phyloP scores from a whole-genome alignment of 495 filamentous ascomycete genomes.

The Penicillium tannophilum region DNA sequence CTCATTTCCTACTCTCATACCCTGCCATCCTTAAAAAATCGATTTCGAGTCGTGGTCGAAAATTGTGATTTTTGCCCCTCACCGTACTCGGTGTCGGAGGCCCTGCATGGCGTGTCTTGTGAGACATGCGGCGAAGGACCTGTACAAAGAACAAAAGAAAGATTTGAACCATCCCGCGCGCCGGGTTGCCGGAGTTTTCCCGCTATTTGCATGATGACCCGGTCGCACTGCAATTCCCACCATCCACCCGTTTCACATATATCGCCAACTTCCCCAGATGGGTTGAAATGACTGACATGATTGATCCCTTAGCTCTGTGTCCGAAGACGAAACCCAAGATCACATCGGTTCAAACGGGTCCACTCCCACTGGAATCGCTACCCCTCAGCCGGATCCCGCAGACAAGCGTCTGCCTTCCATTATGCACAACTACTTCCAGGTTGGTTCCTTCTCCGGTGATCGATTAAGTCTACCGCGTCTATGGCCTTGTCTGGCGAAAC shows the following conservation, averaged over 20 bases:
- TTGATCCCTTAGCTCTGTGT: slow-evolving; percentile 32
- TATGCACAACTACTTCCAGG: slow-evolving; percentile 95
- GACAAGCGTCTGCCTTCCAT: slow-evolving; percentile 92
- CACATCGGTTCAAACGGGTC: slow-evolving; percentile 77
- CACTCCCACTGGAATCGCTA: slow-evolving; percentile 82
- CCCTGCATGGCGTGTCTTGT: neutral
- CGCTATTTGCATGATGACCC: neutral
- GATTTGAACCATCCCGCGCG: neutral
- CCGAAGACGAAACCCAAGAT: slow-evolving; percentile 71
- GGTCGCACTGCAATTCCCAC: slow-evolving; percentile 6
- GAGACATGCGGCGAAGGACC: neutral
- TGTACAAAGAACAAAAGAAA: slow-evolving; percentile 10
- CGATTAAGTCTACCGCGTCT: slow-evolving; percentile 55
- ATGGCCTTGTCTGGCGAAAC: slow-evolving; percentile 35
- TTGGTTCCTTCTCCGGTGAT: slow-evolving; percentile 71
- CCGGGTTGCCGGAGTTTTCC: slow-evolving; percentile 6
- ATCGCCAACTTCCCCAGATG: neutral
- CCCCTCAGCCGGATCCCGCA: slow-evolving; percentile 82
- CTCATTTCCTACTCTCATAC: neutral
- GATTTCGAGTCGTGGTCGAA: neutral
- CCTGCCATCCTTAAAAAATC: neutral
- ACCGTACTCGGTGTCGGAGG: neutral
- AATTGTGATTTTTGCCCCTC: neutral
- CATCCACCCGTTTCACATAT: neutral
- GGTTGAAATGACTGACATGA: neutral